phyloP scores from a whole-genome alignment of 306 rosid genomes.

The Rosa chinensis region DNA sequence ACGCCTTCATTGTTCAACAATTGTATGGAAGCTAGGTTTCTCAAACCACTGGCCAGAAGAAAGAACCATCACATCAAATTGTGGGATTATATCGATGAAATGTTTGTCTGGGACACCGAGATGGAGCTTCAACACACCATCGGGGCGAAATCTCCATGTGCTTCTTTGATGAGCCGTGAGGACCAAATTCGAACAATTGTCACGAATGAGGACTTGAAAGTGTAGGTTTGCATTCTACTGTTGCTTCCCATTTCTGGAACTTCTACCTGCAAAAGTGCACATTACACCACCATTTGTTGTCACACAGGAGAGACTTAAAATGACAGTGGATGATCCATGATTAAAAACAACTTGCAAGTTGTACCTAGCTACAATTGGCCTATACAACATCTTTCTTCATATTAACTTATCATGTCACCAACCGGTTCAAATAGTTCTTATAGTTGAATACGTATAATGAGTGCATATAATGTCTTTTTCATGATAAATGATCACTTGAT shows the following conservation, averaged over 20 bases:
- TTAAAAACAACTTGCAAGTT: too few species aligned
- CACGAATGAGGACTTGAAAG: slow-evolving; percentile 46
- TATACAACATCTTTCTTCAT: too few species aligned
- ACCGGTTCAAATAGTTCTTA: too few species aligned
- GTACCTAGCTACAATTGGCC: too few species aligned
- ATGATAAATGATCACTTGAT: too few species aligned
- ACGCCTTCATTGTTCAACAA: not conserved
- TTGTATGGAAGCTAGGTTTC: not conserved
- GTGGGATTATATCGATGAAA: slow-evolving; percentile 58
- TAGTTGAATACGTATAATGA: too few species aligned
- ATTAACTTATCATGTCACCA: too few species aligned
- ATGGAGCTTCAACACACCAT: slow-evolving; percentile 47
- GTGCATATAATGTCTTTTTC: not conserved
- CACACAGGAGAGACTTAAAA: too few species aligned
- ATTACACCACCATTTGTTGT: not conserved
- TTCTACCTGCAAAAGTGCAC: slow-evolving; percentile 57
- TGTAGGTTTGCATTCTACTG: slow-evolving; percentile 64
- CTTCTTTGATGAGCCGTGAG: slow-evolving; percentile 81
- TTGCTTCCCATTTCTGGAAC: slow-evolving; percentile 78
- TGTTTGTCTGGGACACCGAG: slow-evolving; percentile 76
- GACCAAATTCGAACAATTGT: slow-evolving; percentile 80
- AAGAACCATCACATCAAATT: not conserved
- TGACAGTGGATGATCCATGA: too few species aligned
- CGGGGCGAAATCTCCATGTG: not conserved
- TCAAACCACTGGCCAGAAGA: not conserved